A percentile compares a stretch with the other conserved stretches of the same genome.
Conservation (phyloP, 2,329 filamentous ascomycete genomes). For the Drechslerella dactyloides region DNA sequence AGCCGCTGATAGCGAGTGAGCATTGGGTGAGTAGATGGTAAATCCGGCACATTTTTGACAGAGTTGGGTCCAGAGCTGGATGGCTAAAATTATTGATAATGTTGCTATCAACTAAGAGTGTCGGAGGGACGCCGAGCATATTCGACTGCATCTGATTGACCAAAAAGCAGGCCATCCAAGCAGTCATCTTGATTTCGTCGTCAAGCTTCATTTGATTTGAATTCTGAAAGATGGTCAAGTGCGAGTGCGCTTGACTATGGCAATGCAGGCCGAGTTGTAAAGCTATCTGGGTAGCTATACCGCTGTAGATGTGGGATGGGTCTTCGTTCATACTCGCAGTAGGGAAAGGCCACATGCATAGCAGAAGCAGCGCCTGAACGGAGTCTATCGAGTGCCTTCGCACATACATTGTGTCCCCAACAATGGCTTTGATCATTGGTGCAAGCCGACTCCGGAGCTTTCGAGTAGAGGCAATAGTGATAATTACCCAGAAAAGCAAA, state of each 20-base stretch:
- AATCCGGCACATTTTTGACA: constrained; percentile 29
- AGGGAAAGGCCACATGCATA: constrained; percentile 28
- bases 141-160: constrained; percentile 31
- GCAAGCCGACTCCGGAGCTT: constrained; percentile 14
- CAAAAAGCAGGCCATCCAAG: constrained; percentile 20
- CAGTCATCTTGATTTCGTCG: constrained; percentile 25
- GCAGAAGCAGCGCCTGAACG: constrained; percentile 21
- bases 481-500: constrained; percentile 29
- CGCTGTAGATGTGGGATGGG: constrained; percentile 28
- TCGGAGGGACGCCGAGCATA: constrained; percentile 19
- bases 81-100: constrained; percentile 15
- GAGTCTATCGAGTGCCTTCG: constrained; percentile 10
- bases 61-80: constrained; percentile 16
- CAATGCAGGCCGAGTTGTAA: constrained; percentile 27
- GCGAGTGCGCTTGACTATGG: constrained; percentile 17
- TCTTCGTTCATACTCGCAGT: constrained; percentile 20
- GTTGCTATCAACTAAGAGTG: constrained; percentile 11
- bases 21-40: constrained; percentile 20
- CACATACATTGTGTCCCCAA: constrained; percentile 10
- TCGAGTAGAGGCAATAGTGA: constrained; percentile 24
- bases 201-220: constrained; percentile 6
- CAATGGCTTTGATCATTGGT: constrained; percentile 26
- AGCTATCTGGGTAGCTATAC: constrained; percentile 22
- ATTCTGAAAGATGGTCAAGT: constrained; percentile 15
- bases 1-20: constrained; percentile 17